A percentile compares a stretch with the other conserved stretches of the same genome.
These are phyloP conservation scores for Fraxinus baroniana DNA, from an alignment of 305 asterid species.

Conservation along the genomic window DNA sequence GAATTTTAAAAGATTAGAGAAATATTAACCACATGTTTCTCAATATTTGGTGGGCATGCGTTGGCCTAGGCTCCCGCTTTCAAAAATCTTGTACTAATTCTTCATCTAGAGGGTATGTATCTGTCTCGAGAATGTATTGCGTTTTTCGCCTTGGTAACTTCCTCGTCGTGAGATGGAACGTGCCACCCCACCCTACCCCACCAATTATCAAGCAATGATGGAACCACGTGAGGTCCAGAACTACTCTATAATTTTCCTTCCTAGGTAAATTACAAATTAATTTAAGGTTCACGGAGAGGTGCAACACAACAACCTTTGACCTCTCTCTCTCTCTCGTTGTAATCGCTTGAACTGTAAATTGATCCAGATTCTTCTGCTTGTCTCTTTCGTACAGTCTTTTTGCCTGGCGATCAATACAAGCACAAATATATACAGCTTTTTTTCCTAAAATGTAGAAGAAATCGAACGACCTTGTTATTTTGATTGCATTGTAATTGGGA, in stretches of 20 bases:
- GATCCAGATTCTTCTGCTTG: slow-evolving; percentile 32
- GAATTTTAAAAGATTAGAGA: neutral
- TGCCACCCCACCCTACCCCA: neutral
- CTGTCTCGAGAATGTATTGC: neutral
- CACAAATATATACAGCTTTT: slow-evolving; percentile 12
- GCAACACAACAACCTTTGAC: slow-evolving; percentile 36
- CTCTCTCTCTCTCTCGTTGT: slow-evolving; percentile 18
- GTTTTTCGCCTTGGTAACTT: neutral
- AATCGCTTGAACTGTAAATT: slow-evolving; percentile 36
- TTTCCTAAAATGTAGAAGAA: slow-evolving; percentile 21
- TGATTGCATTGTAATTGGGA: slow-evolving; percentile 24
- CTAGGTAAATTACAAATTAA: neutral
- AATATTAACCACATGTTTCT: neutral
- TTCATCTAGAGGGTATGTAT: neutral
- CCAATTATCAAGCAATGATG: slow-evolving; percentile 42
- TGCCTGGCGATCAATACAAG: slow-evolving; percentile 46
- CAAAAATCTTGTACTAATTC: neutral
- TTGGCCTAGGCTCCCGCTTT: neutral
- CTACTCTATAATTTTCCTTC: neutral
- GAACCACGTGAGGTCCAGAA: slow-evolving; percentile 49
- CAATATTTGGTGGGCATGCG: neutral
- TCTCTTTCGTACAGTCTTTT: slow-evolving; percentile 33
- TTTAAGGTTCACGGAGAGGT: neutral
- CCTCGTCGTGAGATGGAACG: neutral
- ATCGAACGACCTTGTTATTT: neutral